phyloP scores from a whole-genome alignment of 768 basidiomycete species.

The Roridomyces roridus region DNA sequence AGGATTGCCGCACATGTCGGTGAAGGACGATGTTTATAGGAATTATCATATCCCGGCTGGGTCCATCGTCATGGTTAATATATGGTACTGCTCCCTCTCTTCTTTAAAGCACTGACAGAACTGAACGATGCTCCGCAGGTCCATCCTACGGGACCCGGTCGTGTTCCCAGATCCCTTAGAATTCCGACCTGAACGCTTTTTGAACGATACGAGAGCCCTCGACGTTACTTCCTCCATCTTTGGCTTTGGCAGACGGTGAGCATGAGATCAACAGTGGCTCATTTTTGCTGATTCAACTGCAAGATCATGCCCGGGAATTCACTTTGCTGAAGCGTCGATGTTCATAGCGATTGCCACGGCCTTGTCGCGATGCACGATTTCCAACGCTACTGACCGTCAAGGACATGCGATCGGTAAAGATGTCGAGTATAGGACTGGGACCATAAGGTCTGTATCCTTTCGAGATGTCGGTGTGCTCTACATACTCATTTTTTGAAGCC shows the following conservation, averaged over 20 bases:
- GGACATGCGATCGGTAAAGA: too few species aligned
- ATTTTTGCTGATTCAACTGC: constrained; percentile 10
- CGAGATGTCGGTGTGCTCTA: too few species aligned
- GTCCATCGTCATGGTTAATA: constrained; percentile 30
- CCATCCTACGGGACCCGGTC: constrained; percentile 43
- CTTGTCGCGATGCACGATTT: too few species aligned
- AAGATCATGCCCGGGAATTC: too few species aligned
- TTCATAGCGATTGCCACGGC: too few species aligned
- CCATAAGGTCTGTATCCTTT: constrained; percentile 14
- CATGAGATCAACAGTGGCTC: background rate
- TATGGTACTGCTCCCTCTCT: constrained; percentile 26
- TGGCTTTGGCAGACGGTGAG: constrained; percentile 40
- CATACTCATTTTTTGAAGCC: too few species aligned
- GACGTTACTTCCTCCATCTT: constrained; percentile 40
- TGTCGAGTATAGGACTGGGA: constrained; percentile 1
- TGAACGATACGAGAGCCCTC: constrained; percentile 35
- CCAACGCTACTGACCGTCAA: too few species aligned
- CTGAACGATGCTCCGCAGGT: constrained; percentile 29
- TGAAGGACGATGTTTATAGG: too few species aligned
- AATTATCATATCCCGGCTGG: constrained; percentile 34
- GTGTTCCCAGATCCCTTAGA: constrained; percentile 39
- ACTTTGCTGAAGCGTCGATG: too few species aligned
- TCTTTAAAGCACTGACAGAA: too few species aligned
- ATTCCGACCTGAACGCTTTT: constrained; percentile 46
- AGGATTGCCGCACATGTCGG: constrained; percentile 29